Conservation (phyloP, 345 rosid genomes). For the Kernera saxatilis region DNA sequence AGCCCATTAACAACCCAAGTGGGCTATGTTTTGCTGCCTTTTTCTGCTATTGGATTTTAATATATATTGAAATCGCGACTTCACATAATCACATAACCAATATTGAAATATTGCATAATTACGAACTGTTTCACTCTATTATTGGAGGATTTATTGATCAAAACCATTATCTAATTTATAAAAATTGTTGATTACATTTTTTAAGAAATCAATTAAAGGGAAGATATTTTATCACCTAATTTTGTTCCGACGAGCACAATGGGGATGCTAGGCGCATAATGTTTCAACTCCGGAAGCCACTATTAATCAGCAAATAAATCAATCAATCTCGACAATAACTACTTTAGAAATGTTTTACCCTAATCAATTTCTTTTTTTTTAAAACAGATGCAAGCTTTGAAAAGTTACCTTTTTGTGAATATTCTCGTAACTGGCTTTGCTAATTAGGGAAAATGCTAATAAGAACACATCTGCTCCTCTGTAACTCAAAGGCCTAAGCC, state of each 20-base stretch:
- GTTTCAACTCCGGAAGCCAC: slow-evolving; percentile 82
- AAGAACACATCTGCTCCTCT: slow-evolving; percentile 88
- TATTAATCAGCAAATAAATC: slow-evolving; percentile 17
- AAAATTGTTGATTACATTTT: neutral
- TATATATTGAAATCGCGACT: neutral
- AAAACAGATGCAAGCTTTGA: neutral
- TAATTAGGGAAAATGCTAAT: slow-evolving; percentile 67
- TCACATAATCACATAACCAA: neutral
- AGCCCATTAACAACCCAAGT: neutral
- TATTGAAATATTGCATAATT: neutral
- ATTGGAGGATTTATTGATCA: neutral
- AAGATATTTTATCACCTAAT: slow-evolving; percentile 39
- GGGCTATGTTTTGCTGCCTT: neutral
- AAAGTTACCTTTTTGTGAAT: slow-evolving; percentile 55
- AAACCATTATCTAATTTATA: too few relatives aligned
- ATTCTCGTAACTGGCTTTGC: slow-evolving; percentile 83
- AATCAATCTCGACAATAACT: neutral
- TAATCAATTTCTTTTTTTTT: neutral
- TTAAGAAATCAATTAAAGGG: neutral
- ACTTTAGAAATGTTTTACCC: neutral
- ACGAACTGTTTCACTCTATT: neutral
- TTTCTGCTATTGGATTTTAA: neutral
- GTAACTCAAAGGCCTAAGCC: slow-evolving; percentile 74
- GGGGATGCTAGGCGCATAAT: slow-evolving; percentile 70
- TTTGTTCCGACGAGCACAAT: slow-evolving; percentile 78